A percentile compares a stretch with the other conserved stretches of the same genome.
phyloP scores from a whole-genome alignment of 805 yeast species.

The Metschnikowia kofuensis region DNA sequence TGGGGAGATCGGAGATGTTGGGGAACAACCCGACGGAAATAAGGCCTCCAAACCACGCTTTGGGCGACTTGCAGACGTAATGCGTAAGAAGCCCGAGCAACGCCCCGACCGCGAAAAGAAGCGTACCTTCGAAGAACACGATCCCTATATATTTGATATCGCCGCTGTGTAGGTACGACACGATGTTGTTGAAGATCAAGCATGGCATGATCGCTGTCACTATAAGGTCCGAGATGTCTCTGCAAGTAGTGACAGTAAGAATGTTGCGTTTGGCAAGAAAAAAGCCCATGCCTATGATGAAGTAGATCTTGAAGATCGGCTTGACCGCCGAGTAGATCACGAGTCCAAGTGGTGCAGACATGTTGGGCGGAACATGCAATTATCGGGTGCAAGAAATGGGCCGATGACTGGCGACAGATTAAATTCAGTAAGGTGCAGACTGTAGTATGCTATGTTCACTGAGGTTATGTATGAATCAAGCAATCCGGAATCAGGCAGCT shows the following conservation, averaged over 20 bases:
- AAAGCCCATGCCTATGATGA: conserved; percentile 67
- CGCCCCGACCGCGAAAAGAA: conserved; percentile 52
- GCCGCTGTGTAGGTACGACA: conserved; percentile 58
- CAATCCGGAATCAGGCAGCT: too few relatives aligned
- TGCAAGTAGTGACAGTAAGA: conserved; percentile 59
- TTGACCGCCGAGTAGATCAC: conserved; percentile 77
- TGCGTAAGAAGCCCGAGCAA: conserved; percentile 42
- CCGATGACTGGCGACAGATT: not conserved
- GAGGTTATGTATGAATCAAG: too few relatives aligned
- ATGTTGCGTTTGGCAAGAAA: conserved; percentile 60
- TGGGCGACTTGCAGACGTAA: conserved; percentile 60
- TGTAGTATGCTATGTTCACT: too few relatives aligned
- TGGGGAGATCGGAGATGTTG: conserved; percentile 79
- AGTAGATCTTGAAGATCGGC: conserved; percentile 81
- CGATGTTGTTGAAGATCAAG: conserved; percentile 70
- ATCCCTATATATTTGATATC: conserved; percentile 74
- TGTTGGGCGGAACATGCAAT: not conserved
- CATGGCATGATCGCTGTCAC: conserved; percentile 72
- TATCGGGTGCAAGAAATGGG: not conserved
- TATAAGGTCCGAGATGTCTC: conserved; percentile 67
- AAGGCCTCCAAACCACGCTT: conserved; percentile 73
- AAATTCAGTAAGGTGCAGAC: too few relatives aligned
- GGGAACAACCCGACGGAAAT: conserved; percentile 72
- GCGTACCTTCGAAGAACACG: conserved; percentile 44
- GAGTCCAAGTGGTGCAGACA: conserved; percentile 43